These are phyloP conservation scores for Metschnikowia shivogae DNA, from an alignment of 805 yeast species.

Conservation along the genomic window DNA sequence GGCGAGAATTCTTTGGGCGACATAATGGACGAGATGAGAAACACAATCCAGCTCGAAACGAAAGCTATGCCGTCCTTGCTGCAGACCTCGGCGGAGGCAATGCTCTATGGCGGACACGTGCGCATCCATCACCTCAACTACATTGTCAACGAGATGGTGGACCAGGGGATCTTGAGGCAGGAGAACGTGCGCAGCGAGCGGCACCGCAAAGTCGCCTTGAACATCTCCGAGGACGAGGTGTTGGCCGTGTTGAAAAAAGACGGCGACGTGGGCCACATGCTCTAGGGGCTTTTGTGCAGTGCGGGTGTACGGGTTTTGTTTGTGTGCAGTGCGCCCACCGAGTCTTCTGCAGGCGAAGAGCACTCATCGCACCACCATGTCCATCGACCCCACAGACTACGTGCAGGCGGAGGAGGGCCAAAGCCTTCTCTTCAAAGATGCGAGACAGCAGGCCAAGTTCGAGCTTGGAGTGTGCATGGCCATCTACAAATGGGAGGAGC, in stretches of 20 bases:
- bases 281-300: not conserved
- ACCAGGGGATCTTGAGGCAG: conserved; percentile 69
- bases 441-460: conserved; percentile 74
- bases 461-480: conserved; percentile 93
- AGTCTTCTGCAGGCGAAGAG: not conserved
- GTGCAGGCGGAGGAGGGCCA: conserved; percentile 49
- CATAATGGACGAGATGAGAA: conserved; percentile 69
- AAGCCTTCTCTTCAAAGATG: conserved; percentile 46
- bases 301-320: conserved; percentile 9
- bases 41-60: conserved; percentile 42
- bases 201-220: conserved; percentile 56
- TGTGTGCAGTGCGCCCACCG: not conserved
- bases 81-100: conserved; percentile 14
- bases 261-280: conserved; percentile 15
- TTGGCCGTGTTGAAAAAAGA: conserved; percentile 58
- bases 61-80: conserved; percentile 19
- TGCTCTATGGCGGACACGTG: conserved; percentile 35
- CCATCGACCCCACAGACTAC: conserved; percentile 46
- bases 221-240: conserved; percentile 69
- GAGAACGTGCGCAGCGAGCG: conserved; percentile 71
- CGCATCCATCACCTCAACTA: conserved; percentile 58
- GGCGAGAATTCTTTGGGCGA: conserved; percentile 75
- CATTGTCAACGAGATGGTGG: conserved; percentile 65
- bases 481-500: conserved; percentile 84
- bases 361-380: conserved; percentile 17